Base-by-base conservation (phyloP, 306 rosid genomes). In the Dryas alaskensis region DNA sequence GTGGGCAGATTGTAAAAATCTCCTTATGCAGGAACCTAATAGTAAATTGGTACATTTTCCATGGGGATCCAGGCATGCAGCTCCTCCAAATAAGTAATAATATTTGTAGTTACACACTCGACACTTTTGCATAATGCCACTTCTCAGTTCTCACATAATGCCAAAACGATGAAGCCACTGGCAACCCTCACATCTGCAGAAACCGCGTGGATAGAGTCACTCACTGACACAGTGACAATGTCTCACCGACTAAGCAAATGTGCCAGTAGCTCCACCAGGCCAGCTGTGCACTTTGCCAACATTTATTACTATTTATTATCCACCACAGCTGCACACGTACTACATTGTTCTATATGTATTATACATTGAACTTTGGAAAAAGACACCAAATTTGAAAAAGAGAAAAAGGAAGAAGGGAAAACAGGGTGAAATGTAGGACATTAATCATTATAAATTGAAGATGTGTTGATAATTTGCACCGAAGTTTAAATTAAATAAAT, bases 101-200 rank as follows among this genome's bases (percentile, higher is more conserved):
- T 31, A 31, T 31, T 31, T 31, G 37, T 31, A 31, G 37, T 31
- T 31, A 31, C 37, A 31, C 37, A 31, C 37, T 31, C 3, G 37
- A 1, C 37, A 31, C 37, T 31, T 31, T 1, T 31, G n/a, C 19
- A 11, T 12, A 27, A 60, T 3, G 67, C 47, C 67, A 62, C 39
- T 31, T 17, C 50, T 31, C 67, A 45, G 37, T 31, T 31, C 37
- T 31, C 37, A 2, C 46, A 59, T 53, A 51, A 0, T 31, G 79
- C 75, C 82, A 73, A 83, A 82, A n/a, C 46, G 22, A 70, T 50
- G 79, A 74, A 77, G 53, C 72, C 14, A 48, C 55, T 3, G 10
- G 75, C 47, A 67, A 12, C 45, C 54, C 40, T 61, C 60, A 9
- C 9, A 19, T 76, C 45, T 48, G 45, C 79, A 67, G 75, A 67